Base-by-base conservation (phyloP, 805 yeast species). In the Cyberlindnera xishuangbannaensis region DNA sequence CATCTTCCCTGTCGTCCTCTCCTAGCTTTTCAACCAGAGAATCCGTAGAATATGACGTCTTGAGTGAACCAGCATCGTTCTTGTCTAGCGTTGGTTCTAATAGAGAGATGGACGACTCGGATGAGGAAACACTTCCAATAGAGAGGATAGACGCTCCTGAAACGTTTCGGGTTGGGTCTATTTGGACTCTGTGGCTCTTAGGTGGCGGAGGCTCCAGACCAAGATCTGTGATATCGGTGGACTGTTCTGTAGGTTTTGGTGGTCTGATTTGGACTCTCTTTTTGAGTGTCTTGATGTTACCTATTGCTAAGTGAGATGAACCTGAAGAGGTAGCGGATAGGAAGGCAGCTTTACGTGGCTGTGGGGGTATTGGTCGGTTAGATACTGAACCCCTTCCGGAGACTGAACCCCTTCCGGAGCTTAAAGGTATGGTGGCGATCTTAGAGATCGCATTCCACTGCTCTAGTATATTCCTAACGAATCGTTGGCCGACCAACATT, bases 401-500 rank as follows among this genome's bases (percentile, higher is more conserved):
- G n/a, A n/a, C n/a, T n/a, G n/a, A n/a, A n/a, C n/a, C 6, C 16
- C 17, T 18, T 11, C 10, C 11, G 22, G 22, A 8, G 22, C 22
- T 19, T 8, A 11, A 8, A 11, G 10, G 8, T 8, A 11, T 19
- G 15, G 26, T 10, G n/a, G 14, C 26, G 13, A 10, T 11, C 13
- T 24, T 24, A 13, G 14, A 9, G 15, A 36, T 30, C 7, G 18
- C 26, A 35, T 33, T 31, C 78, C 82, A 81, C 44, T 64, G 51
- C 21, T 64, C 72, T 25, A 80, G 46, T 6, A 79, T 43, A 39
- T 72, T 76, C 34, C 66, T 69, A 15, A 77, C 56, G 36, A 71
- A 74, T 30, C 83, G 59, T 16, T 66, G 62, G 1, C 79, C 75
- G 13, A 79, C 64, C 7, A 71, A 61, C 7, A 68, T 43, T 28